Evolutionary conservation across 176 grass and related monocot species (phyloP), one percentile per base, ranked within the genome.

Genomic region (Lolium rigidum): DNA sequence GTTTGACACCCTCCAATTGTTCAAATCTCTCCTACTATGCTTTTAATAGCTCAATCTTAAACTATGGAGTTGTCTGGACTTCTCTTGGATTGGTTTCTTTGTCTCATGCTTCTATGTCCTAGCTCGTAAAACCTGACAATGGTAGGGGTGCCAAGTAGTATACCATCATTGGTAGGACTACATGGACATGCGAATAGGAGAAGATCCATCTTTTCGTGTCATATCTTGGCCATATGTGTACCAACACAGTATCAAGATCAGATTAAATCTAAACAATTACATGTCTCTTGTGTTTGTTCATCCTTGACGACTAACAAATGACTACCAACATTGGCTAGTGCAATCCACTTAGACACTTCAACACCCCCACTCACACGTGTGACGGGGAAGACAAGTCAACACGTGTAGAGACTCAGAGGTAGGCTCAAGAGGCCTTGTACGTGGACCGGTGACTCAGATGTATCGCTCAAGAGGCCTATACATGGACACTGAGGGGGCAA

Each of bases 221-320:
- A 73, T 68, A 68, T 68, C 65, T 39, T 39, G 31, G 65, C 31
- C 65, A 68, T 68, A 39, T 68, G 65, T 68, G 39, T 68, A 73
- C 41, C 69, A 72, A 13, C 6, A 46, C 70, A 11, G 6, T 73
- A 25, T 35, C 31, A 35, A 35, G n/a, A 50, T 74, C 21, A 74
- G 21, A 50, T 8, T 74, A 49, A 12, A 50, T 74, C 71, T 74
- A 8, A 74, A 15, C 50, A 74, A 74, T 4, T 49, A 74, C 21
- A 74, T 49, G 44, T 25, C 11, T 74, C 21, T 26, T 50, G 71
- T 15, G 46, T 16, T 74, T 74, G 46, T 49, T 74, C 6, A 6
- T 74, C 21, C 44, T 50, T 74, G 21, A 50, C 46, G 44, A 16
- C 43, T 74, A 46, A 25, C n/a, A 74, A 74, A 48, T 43, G 44